Conservation (phyloP, 768 basidiomycete species). For the Mycena maculata region DNA sequence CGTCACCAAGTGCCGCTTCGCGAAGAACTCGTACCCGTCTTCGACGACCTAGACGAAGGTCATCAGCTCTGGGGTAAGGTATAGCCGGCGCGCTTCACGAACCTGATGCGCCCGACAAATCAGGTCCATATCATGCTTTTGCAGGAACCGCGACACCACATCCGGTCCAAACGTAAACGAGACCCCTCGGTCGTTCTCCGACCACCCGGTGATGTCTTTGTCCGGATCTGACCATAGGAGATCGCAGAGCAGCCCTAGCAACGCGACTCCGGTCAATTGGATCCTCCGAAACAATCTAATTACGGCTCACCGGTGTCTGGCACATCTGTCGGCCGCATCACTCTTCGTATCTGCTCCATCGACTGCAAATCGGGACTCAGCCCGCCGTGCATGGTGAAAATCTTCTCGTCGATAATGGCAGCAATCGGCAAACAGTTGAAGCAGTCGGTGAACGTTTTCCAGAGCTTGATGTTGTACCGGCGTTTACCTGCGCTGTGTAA, state of each 20-base stretch:
- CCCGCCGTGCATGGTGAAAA: conserved; percentile 99
- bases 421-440: conserved; percentile 99
- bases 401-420: conserved; percentile 99
- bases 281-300: background rate
- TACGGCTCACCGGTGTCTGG: conserved; percentile 88
- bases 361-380: conserved; percentile 97
- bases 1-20: conserved; percentile 96
- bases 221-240: conserved; percentile 99
- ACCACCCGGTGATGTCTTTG: conserved; percentile 99
- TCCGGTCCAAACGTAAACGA: conserved; percentile 99
- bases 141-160: conserved; percentile 97
- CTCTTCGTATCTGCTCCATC: conserved; percentile 99
- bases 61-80: conserved; percentile 4
- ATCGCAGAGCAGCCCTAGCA: conserved; percentile 90
- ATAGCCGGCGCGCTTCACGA: conserved; percentile 40
- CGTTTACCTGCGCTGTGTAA: conserved; percentile 82
- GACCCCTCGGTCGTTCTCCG: conserved; percentile 98
- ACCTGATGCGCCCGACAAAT: conserved; percentile 99
- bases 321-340: conserved; percentile 99
- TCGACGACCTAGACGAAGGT: conserved; percentile 82
- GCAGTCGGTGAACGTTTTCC: conserved; percentile 99
- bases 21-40: conserved; percentile 99
- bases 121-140: conserved; percentile 99
- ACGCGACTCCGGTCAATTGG: conserved; percentile 18
- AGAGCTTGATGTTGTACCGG: conserved; percentile 99